phyloP scores from a whole-genome alignment of 192 early-diverging fungal species.

The Coemansia sp. region DNA sequence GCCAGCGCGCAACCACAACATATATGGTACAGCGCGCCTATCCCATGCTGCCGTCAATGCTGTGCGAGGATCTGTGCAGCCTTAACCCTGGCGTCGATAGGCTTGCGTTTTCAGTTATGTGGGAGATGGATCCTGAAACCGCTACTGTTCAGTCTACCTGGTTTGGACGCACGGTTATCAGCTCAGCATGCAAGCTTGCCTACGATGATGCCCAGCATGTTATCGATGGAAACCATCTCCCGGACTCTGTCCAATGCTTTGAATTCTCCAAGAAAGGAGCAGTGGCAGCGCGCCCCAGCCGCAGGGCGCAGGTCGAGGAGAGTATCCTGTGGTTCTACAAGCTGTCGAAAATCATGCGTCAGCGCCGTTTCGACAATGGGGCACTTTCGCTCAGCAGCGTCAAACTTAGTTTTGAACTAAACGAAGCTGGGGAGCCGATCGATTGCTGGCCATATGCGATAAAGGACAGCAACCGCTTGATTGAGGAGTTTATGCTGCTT shows the following conservation, averaged over 20 bases:
- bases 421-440: conserved; percentile 84
- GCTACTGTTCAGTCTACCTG: conserved; percentile 72
- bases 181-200: conserved; percentile 87
- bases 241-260: conserved; percentile 12
- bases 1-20: conserved; percentile 85
- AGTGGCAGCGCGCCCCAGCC: conserved; percentile 17
- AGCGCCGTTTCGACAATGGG: conserved; percentile 72
- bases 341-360: conserved; percentile 59
- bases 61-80: conserved; percentile 82
- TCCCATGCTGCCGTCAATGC: conserved; percentile 90
- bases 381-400: conserved; percentile 90
- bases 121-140: conserved; percentile 60
- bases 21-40: conserved; percentile 91
- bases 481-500: conserved; percentile 90
- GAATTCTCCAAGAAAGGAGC: conserved; percentile 11
- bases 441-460: conserved; percentile 60
- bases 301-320: conserved; percentile 49
- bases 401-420: conserved; percentile 91
- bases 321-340: conserved; percentile 58
- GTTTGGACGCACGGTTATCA: conserved; percentile 90
- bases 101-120: conserved; percentile 79
- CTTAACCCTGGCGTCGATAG: conserved; percentile 86
- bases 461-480: conserved; percentile 86
- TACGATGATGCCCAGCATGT: conserved; percentile 96
- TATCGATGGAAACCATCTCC: conserved; percentile 46